Evolutionary conservation across 345 rosid genomes (phyloP).

Genomic region (Diplotaxis tenuifolia): DNA sequence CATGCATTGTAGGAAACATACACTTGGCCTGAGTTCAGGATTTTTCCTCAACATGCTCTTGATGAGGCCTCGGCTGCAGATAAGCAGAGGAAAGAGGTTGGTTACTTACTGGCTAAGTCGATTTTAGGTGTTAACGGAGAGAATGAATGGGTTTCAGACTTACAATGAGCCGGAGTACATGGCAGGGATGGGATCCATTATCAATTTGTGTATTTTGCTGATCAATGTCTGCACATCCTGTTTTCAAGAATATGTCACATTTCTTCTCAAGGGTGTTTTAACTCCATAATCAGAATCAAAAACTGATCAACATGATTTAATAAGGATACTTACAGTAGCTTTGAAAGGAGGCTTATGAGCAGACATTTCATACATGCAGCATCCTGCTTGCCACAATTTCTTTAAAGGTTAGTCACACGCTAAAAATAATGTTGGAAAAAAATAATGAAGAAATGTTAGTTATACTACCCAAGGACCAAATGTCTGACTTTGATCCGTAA

Average conservation of each 20-base stretch:
- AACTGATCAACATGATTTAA: background rate
- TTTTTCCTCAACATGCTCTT: constrained; percentile 97
- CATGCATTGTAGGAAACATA: constrained; percentile 47
- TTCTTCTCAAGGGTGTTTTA: background rate
- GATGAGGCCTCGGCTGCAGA: constrained; percentile 80
- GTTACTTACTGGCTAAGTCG: background rate
- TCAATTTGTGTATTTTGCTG: constrained; percentile 83
- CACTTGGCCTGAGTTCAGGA: constrained; percentile 92
- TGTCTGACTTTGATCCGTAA: constrained; percentile 96
- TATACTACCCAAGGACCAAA: constrained; percentile 84
- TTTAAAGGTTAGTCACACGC: constrained; percentile 7
- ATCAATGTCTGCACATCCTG: constrained; percentile 95
- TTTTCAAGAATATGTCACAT: background rate
- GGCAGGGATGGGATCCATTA: constrained; percentile 87
- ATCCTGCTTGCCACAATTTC: constrained; percentile 52
- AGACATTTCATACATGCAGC: constrained; percentile 94
- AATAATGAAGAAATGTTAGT: constrained; percentile 1
- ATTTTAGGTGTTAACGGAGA: background rate
- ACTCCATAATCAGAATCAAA: background rate
- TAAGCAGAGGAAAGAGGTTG: constrained; percentile 10
- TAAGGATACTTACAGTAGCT: constrained; percentile 74
- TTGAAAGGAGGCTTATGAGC: constrained; percentile 88
- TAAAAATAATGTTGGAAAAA: background rate
- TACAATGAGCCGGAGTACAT: constrained; percentile 87
- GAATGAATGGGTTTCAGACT: constrained; percentile 31